Percentiles rank a stretch among this genome's conserved stretches.
phyloP scores from a whole-genome alignment of 352 stramenopile species.

The Phytophthora macrochlamydospora region DNA sequence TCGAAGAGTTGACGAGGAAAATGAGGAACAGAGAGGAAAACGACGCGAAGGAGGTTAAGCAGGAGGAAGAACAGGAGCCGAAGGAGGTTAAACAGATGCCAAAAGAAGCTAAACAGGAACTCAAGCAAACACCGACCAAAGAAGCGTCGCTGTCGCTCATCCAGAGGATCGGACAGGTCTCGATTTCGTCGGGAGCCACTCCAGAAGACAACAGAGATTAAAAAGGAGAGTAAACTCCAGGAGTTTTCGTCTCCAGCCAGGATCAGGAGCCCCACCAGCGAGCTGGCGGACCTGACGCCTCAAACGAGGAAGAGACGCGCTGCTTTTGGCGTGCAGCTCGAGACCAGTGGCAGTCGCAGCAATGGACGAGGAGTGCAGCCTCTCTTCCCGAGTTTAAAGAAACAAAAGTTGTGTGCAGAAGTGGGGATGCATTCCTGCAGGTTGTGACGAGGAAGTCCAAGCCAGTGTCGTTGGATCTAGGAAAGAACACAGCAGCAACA shows the following conservation, averaged over 20 bases:
- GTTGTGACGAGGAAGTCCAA: conserved; percentile 51
- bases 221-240: conserved; percentile 1
- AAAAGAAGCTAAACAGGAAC: conserved; percentile 12
- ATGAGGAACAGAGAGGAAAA: conserved; percentile 54
- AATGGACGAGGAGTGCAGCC: conserved; percentile 30
- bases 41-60: conserved; percentile 11
- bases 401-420: conserved; percentile 55
- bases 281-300: conserved; percentile 31
- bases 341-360: conserved; percentile 19
- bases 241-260: conserved; percentile 21
- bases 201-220: not conserved
- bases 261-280: conserved; percentile 26
- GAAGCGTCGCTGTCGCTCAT: conserved; percentile 68
- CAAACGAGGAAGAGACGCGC: conserved; percentile 42
- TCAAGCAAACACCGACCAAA: not conserved
- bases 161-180: conserved; percentile 79
- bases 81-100: not conserved
- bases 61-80: conserved; percentile 4
- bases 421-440: conserved; percentile 42
- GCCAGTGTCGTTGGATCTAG: conserved; percentile 15
- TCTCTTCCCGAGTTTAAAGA: conserved; percentile 55
- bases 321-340: conserved; percentile 22
- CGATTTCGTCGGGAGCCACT: conserved; percentile 57
- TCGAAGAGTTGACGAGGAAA: conserved; percentile 83
- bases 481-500: conserved; percentile 16